These are phyloP conservation scores for Amauroascus verrucosus DNA, from an alignment of 2,329 filamentous ascomycete species.

Conservation along the genomic window DNA sequence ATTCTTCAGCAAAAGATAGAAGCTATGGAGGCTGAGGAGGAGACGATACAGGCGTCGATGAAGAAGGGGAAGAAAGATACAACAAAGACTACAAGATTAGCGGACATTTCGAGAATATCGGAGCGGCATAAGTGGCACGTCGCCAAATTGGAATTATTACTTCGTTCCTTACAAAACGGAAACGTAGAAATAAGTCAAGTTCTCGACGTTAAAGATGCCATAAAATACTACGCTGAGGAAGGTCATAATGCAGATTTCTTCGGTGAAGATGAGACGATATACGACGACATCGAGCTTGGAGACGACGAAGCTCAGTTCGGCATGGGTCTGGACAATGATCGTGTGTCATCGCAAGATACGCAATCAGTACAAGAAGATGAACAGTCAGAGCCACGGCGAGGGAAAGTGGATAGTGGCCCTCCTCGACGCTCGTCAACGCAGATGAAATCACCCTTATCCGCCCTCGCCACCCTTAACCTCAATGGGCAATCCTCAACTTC, in stretches of 20 bases:
- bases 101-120: conserved; percentile 70
- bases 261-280: conserved; percentile 80
- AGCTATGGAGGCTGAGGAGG: conserved; percentile 77
- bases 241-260: conserved; percentile 81
- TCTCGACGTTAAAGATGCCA: conserved; percentile 77
- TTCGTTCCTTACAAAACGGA: conserved; percentile 84
- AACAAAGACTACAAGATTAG: conserved; percentile 74
- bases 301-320: conserved; percentile 86
- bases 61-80: conserved; percentile 91
- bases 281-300: conserved; percentile 84
- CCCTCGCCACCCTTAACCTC: conserved; percentile 77
- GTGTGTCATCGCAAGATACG: conserved; percentile 86
- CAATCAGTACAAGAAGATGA: conserved; percentile 84
- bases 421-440: conserved; percentile 72
- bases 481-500: conserved; percentile 37
- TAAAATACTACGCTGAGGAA: conserved; percentile 89
- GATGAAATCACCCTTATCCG: conserved; percentile 87
- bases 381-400: conserved; percentile 57
- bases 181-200: conserved; percentile 81
- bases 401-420: conserved; percentile 49
- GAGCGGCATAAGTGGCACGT: conserved; percentile 97
- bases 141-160: conserved; percentile 78
- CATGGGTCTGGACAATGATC: conserved; percentile 68
- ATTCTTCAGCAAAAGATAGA: conserved; percentile 92
- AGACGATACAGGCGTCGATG: conserved; percentile 73